phyloP scores from a whole-genome alignment of 2,329 filamentous ascomycete genomes.

The Lasiodiplodia gonubiensis region DNA sequence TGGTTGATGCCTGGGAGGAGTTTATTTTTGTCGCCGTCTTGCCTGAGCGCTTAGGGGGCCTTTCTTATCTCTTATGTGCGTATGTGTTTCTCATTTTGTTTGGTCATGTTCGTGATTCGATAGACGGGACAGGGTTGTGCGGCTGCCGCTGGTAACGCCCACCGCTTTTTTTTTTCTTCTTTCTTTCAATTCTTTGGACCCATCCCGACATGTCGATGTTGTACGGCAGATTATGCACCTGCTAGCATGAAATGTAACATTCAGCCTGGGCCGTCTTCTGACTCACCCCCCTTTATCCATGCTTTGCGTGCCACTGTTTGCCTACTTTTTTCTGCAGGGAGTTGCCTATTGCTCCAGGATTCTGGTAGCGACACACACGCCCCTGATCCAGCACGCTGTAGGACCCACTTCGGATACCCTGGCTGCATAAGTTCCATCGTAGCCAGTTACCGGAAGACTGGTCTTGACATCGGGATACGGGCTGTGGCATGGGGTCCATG shows the following conservation, averaged over 20 bases:
- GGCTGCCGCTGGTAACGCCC: neutral
- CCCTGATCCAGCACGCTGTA: constrained; percentile 10
- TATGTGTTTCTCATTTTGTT: neutral
- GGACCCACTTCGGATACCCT: neutral
- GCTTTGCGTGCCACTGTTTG: neutral
- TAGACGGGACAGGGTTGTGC: neutral
- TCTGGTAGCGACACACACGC: neutral
- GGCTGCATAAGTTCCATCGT: neutral
- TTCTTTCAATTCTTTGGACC: neutral
- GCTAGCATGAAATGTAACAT: neutral
- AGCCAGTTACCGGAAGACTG: neutral
- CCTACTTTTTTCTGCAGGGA: neutral
- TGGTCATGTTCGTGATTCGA: constrained; percentile 3
- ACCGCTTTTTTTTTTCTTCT: neutral
- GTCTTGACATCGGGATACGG: neutral
- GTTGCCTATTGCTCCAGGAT: neutral
- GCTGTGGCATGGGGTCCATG: neutral
- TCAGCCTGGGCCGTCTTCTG: neutral
- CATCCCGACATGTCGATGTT: neutral
- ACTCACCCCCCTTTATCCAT: neutral
- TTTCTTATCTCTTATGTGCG: neutral
- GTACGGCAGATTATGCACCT: constrained; percentile 2
- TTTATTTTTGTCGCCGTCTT: neutral
- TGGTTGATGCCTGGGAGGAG: neutral
- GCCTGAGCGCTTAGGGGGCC: neutral